Percentiles rank a stretch among this genome's conserved stretches.
Evolutionary conservation across 306 rosid species (phyloP).

Genomic region (Bauhinia variegata): DNA sequence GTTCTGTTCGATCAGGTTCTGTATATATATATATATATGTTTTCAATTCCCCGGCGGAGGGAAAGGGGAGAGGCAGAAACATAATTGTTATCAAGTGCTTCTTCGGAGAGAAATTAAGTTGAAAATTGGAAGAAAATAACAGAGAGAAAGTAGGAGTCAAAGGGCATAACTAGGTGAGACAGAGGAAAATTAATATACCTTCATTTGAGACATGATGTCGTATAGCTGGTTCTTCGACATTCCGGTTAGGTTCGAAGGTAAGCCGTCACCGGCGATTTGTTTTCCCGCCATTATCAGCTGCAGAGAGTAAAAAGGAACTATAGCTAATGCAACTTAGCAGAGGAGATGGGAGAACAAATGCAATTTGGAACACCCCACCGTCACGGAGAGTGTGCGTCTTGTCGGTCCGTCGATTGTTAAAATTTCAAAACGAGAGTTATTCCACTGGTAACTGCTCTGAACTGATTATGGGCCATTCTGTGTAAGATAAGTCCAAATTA

Average conservation of each 20-base stretch:
- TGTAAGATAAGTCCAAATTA: no score
- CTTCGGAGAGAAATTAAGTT: background rate
- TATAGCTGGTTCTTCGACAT: slow-evolving; percentile 93
- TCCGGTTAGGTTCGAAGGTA: slow-evolving; percentile 78
- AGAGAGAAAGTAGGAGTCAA: background rate
- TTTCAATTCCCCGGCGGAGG: background rate
- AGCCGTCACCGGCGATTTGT: slow-evolving; percentile 65
- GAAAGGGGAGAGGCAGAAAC: background rate
- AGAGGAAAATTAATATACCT: slow-evolving; percentile 40
- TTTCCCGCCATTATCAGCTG: slow-evolving; percentile 76
- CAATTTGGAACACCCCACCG: no score
- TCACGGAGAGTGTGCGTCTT: no score
- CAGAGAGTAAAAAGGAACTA: background rate
- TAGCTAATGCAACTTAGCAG: background rate
- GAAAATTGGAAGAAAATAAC: slow-evolving; percentile 12
- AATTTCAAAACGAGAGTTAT: no score
- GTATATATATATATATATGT: no score
- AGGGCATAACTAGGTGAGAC: background rate
- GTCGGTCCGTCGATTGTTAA: no score
- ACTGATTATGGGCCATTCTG: no score
- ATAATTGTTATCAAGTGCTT: slow-evolving; percentile 11
- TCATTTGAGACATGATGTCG: slow-evolving; percentile 97
- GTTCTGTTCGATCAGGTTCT: slow-evolving; percentile 88
- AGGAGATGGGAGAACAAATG: no score
- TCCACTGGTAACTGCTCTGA: no score